These are phyloP conservation scores for Cucurbita ficifolia DNA, from an alignment of 306 rosid species.

Conservation along the genomic window DNA sequence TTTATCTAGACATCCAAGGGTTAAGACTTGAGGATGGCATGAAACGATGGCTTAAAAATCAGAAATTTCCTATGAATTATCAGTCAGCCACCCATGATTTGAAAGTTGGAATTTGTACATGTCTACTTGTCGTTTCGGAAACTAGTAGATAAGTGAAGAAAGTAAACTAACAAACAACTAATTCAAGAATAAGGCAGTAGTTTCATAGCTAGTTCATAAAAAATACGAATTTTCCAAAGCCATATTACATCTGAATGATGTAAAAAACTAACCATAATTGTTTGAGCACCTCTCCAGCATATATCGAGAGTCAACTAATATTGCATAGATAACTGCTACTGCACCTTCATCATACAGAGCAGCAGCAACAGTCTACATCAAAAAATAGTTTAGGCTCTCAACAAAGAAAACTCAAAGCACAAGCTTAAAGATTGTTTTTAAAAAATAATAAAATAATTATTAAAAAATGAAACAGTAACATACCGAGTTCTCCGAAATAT, in stretches of 20 bases:
- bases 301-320: slow-evolving; percentile 76
- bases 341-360: slow-evolving; percentile 88
- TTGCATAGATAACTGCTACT: slow-evolving; percentile 56
- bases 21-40: too few relatives aligned
- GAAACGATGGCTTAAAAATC: too few relatives aligned
- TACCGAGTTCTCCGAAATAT: slow-evolving; percentile 90
- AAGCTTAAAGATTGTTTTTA: slow-evolving; percentile 1
- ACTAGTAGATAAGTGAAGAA: too few relatives aligned
- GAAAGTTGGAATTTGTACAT: too few relatives aligned
- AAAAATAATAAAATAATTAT: background rate
- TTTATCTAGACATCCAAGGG: too few relatives aligned
- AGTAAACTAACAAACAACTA: too few relatives aligned
- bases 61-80: too few relatives aligned
- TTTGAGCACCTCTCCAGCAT: slow-evolving; percentile 93
- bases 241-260: background rate
- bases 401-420: slow-evolving; percentile 4
- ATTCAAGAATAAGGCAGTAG: too few relatives aligned
- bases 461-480: slow-evolving; percentile 11
- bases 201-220: too few relatives aligned
- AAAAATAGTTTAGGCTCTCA: slow-evolving; percentile 15
- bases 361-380: slow-evolving; percentile 64
- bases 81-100: too few relatives aligned
- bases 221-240: background rate
- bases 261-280: slow-evolving; percentile 52
- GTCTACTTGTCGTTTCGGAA: too few relatives aligned